These are phyloP conservation scores for Breviolum minutum DNA, from an alignment of 73 alveolate species.

Conservation along the genomic window DNA sequence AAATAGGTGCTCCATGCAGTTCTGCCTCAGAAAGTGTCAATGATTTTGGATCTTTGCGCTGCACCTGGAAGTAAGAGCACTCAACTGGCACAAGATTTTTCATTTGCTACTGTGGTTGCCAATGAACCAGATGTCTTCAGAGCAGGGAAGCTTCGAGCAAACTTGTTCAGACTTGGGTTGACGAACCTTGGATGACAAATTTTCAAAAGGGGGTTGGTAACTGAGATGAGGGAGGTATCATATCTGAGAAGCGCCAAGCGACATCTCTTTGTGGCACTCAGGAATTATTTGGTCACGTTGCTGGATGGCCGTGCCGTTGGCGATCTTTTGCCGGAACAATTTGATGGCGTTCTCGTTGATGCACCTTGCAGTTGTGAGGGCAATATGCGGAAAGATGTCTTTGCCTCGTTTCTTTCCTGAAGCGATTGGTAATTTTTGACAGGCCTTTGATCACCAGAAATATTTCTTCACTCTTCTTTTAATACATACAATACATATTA, in stretches of 20 bases:
- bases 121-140: background rate
- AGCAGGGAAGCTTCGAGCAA: constrained; percentile 50
- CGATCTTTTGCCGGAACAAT: background rate
- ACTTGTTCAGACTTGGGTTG: constrained; percentile 2
- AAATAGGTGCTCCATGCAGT: background rate
- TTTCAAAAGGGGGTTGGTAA: background rate
- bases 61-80: constrained; percentile 59
- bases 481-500: too few relatives aligned
- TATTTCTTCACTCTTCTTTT: background rate
- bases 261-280: background rate
- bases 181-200: background rate
- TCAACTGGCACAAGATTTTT: background rate
- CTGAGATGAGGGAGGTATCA: background rate
- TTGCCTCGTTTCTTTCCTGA: background rate
- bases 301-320: constrained; percentile 29
- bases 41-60: constrained; percentile 37
- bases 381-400: constrained; percentile 14
- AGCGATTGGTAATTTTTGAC: too few relatives aligned
- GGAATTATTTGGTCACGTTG: constrained; percentile 26
- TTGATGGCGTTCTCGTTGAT: constrained; percentile 32
- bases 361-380: constrained; percentile 57
- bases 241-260: background rate
- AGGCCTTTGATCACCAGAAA: too few relatives aligned
- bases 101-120: constrained; percentile 2
- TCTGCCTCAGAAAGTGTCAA: background rate